These are phyloP conservation scores for Citrullus colocynthis DNA, from an alignment of 306 rosid species.

Conservation along the genomic window DNA sequence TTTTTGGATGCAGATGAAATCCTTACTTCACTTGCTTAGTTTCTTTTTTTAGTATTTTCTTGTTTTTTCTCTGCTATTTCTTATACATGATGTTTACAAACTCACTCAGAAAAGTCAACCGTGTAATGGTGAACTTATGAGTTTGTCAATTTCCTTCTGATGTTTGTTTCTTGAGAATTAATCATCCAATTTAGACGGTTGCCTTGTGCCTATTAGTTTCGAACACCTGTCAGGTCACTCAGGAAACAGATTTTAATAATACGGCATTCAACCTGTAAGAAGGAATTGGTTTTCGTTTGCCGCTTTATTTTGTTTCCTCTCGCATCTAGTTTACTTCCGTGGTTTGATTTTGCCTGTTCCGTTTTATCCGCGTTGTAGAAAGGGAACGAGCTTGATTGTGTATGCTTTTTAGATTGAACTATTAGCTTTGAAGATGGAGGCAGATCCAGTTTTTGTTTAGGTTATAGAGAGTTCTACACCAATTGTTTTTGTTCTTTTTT, in stretches of 20 bases:
- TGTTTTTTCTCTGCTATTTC: not conserved
- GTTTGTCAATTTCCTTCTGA: not conserved
- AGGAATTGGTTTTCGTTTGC: not conserved
- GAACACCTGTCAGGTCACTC: not conserved
- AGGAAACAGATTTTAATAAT: not conserved
- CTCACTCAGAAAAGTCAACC: not conserved
- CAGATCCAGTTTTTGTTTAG: not conserved
- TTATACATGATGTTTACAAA: not conserved
- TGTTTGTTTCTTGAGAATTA: not conserved
- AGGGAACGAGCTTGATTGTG: not conserved
- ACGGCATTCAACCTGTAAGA: not conserved
- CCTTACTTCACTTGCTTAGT: not conserved
- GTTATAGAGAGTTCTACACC: not conserved
- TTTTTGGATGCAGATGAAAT: not conserved
- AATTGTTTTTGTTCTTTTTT: not conserved
- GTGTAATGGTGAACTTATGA: not conserved
- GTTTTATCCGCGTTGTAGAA: not conserved
- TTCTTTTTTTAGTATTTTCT: not conserved
- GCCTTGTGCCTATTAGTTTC: not conserved
- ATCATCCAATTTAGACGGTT: not conserved
- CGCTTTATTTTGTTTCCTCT: not conserved
- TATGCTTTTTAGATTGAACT: not conserved
- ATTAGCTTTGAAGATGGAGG: not conserved
- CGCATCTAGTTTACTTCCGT: not conserved
- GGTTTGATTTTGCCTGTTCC: not conserved